Evolutionary conservation across 139 green algal species (phyloP).

Genomic region (Chlamydomonas eustigma): DNA sequence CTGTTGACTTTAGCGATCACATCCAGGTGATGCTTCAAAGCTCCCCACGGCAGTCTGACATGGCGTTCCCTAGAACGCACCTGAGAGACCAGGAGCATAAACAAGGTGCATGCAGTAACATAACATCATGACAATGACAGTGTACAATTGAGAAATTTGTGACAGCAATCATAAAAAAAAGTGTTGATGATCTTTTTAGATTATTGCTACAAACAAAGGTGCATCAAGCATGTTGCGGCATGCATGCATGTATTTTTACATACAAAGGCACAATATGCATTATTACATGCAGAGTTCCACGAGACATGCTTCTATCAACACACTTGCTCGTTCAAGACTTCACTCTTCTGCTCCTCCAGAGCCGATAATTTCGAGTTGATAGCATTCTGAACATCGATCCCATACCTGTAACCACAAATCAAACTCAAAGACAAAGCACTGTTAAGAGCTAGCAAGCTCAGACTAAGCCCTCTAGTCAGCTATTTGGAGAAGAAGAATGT

Average conservation of each 20-base stretch:
- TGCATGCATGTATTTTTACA: neutral
- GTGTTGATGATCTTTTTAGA: neutral
- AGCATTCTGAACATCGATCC: conserved; percentile 1
- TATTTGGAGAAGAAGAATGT: no score
- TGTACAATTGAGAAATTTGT: neutral
- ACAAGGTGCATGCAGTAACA: neutral
- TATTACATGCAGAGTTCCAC: no score
- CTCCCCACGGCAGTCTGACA: conserved; percentile 4
- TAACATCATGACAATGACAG: neutral
- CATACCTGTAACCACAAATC: neutral
- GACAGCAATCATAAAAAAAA: neutral
- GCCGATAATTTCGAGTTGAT: neutral
- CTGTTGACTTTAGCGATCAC: neutral
- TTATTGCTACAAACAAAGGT: neutral
- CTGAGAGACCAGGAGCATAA: neutral
- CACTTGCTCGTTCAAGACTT: conserved; percentile 3
- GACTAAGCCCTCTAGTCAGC: no score
- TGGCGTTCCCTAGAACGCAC: neutral
- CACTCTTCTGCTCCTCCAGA: neutral
- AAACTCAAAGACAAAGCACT: no score
- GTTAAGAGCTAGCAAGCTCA: no score
- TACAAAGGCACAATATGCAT: no score
- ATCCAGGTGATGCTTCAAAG: conserved; percentile 10
- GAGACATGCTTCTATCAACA: no score
- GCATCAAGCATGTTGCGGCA: neutral